These are phyloP conservation scores for Gigaspora rosea DNA, from an alignment of 192 early-diverging fungal species.

Conservation along the genomic window DNA sequence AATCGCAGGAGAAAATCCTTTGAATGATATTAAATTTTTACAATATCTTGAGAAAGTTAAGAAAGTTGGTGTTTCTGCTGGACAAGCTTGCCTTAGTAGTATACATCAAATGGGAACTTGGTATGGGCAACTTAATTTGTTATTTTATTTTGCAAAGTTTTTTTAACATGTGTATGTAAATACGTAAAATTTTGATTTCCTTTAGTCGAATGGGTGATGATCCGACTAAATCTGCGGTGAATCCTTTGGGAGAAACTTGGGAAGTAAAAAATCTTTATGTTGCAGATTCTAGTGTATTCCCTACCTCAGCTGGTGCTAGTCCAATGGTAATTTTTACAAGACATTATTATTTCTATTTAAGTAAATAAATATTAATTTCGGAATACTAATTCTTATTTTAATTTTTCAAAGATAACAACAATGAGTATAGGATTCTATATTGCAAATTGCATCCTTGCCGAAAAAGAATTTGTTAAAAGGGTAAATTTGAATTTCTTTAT, in stretches of 20 bases:
- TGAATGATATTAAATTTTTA: constrained; percentile 41
- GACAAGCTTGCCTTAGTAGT: constrained; percentile 43
- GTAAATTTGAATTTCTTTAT: neutral
- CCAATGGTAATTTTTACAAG: constrained; percentile 48
- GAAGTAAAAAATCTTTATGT: constrained; percentile 74
- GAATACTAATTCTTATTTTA: neutral
- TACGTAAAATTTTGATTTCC: neutral
- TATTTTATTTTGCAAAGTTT: no score
- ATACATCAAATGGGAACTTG: constrained; percentile 73
- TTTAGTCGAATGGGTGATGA: constrained; percentile 65
- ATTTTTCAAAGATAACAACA: constrained; percentile 11
- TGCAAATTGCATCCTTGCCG: neutral
- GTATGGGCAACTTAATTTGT: constrained; percentile 32
- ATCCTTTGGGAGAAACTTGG: constrained; percentile 73
- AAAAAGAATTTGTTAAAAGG: constrained; percentile 2
- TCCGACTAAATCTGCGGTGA: constrained; percentile 56
- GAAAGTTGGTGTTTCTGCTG: constrained; percentile 37
- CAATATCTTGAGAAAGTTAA: constrained; percentile 35
- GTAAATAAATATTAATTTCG: neutral
- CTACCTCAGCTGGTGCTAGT: constrained; percentile 74
- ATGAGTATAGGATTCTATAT: constrained; percentile 15
- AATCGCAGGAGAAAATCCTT: constrained; percentile 37
- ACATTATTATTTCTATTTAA: neutral
- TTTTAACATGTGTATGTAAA: neutral
- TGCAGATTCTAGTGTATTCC: constrained; percentile 70